Conservation (phyloP, 257 asterid genomes). For the Buddleja alternifolia region DNA sequence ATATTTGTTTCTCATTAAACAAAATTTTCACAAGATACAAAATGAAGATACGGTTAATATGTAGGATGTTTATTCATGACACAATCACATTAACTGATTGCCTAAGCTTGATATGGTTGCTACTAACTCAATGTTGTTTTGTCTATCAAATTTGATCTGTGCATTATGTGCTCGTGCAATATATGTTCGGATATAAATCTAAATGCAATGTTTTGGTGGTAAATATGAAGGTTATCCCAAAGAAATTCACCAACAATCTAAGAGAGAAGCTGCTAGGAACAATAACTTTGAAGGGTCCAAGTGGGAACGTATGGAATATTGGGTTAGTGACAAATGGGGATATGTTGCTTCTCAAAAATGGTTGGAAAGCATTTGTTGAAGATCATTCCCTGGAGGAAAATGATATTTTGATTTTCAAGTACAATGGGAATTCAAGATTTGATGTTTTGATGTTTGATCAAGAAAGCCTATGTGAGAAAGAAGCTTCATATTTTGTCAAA, state of each 20-base stretch:
- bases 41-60: not conserved
- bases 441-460: conserved; percentile 38
- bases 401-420: conserved; percentile 50
- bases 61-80: not conserved
- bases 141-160: not conserved
- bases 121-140: too few relatives aligned
- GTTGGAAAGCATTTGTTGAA: conserved; percentile 51
- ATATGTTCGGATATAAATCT: not conserved
- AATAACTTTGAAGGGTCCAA: conserved; percentile 51
- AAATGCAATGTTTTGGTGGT: not conserved
- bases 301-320: conserved; percentile 56
- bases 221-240: conserved; percentile 39
- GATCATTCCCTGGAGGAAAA: conserved; percentile 50
- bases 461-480: conserved; percentile 43
- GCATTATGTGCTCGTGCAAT: not conserved
- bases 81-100: not conserved
- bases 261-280: conserved; percentile 34
- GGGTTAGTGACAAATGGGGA: conserved; percentile 39
- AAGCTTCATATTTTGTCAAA: conserved; percentile 39
- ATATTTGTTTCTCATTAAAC: not conserved
- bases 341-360: conserved; percentile 40
- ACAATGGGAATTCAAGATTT: conserved; percentile 34
- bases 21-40: not conserved
- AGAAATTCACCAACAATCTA: conserved; percentile 35
- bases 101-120: not conserved